Evolutionary conservation across 2,329 filamentous ascomycete species (phyloP), one percentile per base, ranked within the genome.

Genomic region (Colletotrichum lindemuthianum): DNA sequence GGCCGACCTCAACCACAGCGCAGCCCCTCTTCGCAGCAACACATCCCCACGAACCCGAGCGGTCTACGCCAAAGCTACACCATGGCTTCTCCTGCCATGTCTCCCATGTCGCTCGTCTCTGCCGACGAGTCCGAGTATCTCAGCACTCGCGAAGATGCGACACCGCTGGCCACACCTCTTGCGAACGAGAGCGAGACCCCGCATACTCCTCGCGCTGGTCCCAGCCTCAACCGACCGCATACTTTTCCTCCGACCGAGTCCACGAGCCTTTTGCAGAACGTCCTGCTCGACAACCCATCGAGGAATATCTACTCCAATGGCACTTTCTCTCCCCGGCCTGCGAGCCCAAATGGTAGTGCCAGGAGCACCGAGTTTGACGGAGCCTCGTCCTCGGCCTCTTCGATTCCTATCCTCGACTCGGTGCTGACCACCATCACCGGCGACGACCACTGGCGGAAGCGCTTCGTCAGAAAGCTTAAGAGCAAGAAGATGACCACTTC

Each of bases 401-500:
- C 69, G 36, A 73, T 77, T 8, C 75, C 77, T 12, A 70, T 76
- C 12, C 70, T 82, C 34, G 81, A 82, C 55, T 77, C 74, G 13
- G 70, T 78, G 32, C 74, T 78, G 13, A 77, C 76, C 1, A 77
- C 75, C 12, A 73, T 78, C 16, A 73, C 78, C 1, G 76, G 77
- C 10, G 74, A 78, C 43, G 76, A 78, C 9, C 78, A 79, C 58
- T 87, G 83, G 82, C 81, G 77, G 70, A 77, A 72, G 69, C 77
- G 78, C 80, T 83, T 82, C 78, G 84, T 78, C 50, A 77, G 71
- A 64, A 84, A 79, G 69, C 81, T 89, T 58, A 79, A 80, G 65
- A 86, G 84, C 67, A 89, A 88, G 73, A 91, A 90, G 75, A 90
- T 89, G 82, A 90, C 87, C 69, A 90, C 88, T 11, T 93, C 92